phyloP scores from a whole-genome alignment of 306 rosid genomes.

The Phaseolus lunatus region DNA sequence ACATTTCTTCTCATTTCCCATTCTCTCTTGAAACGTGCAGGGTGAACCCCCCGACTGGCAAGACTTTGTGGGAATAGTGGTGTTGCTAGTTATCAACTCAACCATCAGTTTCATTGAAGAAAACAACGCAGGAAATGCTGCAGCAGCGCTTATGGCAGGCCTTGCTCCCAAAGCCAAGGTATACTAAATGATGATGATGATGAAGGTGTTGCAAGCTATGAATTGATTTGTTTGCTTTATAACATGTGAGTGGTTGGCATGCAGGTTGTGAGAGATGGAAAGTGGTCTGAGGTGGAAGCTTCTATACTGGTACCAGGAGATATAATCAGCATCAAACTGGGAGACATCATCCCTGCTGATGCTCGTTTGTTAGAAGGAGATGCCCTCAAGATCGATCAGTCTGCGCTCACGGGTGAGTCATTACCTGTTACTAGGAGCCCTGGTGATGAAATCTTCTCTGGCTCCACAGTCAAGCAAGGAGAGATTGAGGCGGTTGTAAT shows the following conservation, averaged over 20 bases:
- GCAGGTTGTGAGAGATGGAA: conserved; percentile 89
- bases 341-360: conserved; percentile 90
- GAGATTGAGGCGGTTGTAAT: conserved; percentile 91
- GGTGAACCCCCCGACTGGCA: conserved; percentile 92
- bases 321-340: conserved; percentile 78
- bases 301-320: conserved; percentile 85
- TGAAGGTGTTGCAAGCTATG: too few species aligned
- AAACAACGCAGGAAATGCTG: conserved; percentile 96
- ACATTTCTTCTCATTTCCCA: not conserved
- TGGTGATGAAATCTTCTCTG: conserved; percentile 83
- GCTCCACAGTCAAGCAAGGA: conserved; percentile 94
- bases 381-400: conserved; percentile 81
- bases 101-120: conserved; percentile 92
- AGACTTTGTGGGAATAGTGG: conserved; percentile 75
- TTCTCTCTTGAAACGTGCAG: conserved; percentile 4
- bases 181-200: too few species aligned
- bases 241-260: too few species aligned
- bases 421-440: conserved; percentile 65
- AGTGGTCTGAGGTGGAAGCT: conserved; percentile 88
- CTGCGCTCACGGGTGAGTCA: conserved; percentile 93
- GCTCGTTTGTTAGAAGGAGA: conserved; percentile 92
- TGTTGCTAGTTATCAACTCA: conserved; percentile 76
- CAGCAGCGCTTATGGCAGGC: conserved; percentile 95
- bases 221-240: too few species aligned
- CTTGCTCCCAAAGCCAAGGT: conserved; percentile 96